Base-by-base conservation (phyloP, 345 rosid species). In the Dovyalis caffra region DNA sequence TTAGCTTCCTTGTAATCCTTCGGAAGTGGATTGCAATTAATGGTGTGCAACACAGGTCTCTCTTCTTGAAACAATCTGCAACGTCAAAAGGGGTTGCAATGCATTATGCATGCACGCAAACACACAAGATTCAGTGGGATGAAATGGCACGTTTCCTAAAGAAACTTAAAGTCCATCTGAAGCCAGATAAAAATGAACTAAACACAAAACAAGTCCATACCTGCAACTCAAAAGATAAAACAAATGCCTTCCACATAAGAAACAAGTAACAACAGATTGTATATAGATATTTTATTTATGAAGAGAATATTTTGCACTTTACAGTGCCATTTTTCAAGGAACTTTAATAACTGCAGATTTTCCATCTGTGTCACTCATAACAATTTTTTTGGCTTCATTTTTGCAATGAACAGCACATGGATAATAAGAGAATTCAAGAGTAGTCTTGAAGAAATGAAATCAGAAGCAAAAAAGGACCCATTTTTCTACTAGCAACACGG, bases 11-110 rank as follows among this genome's bases (percentile, higher is more conserved):
- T 85, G 81, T 82, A 76, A 75, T 82, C 87, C 82, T 82, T 83
- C 20, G 88, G 86, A 80, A 91, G 87, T 56, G 58, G 79, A 76
- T 90, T 93, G 76, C 98, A 95, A 83, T 93, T 82, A 68, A 95
- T 93, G 37, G 91, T 88, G 82, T 90, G 95, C 88, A 94, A 90
- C 58, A 90, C 92, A 1, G 95, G 91, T 87, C 87, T 93, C 89
- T 91, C 97, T 85, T 91, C 91, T 86, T 90, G 98, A 85, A 93
- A 95, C 79, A 87, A 83, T 79, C 97, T 91, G 91, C 76, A 81
- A 66, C 68, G 28, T 8, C 29, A 64, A 57, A 71, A 32, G 72
- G 15, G 62, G 51, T 34, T 31, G 31, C 61, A 67, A n/a, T 4
- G 38, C 32, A 10, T 73, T n/a, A 31, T 49, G n/a, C 10, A 67